Percentiles rank a stretch among this genome's conserved stretches.
phyloP scores from a whole-genome alignment of 2,329 filamentous ascomycete species.

The Pyrenophora seminiperda region DNA sequence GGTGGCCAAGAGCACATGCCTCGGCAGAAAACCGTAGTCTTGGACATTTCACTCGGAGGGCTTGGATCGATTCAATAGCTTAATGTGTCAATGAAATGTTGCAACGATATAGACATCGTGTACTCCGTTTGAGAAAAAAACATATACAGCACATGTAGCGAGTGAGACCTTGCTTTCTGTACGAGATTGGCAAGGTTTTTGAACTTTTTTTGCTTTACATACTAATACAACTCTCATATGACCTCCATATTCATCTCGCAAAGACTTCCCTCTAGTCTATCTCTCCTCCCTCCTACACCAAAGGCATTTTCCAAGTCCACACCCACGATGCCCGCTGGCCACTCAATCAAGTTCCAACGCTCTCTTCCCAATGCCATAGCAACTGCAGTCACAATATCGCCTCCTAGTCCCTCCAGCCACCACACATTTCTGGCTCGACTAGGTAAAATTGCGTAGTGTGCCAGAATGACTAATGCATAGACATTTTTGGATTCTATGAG shows the following conservation, averaged over 20 bases:
- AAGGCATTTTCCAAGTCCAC: conserved; percentile 35
- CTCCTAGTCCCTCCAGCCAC: conserved; percentile 45
- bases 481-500: conserved; percentile 38
- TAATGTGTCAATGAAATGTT: too few relatives aligned
- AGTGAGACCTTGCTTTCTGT: too few relatives aligned
- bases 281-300: conserved; percentile 18
- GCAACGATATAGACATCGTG: too few relatives aligned
- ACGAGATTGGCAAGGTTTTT: too few relatives aligned
- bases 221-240: conserved; percentile 17
- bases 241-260: conserved; percentile 38
- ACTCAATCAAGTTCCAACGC: conserved; percentile 39
- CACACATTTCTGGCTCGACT: conserved; percentile 42
- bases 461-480: conserved; percentile 46
- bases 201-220: too few relatives aligned
- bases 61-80: too few relatives aligned
- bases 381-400: conserved; percentile 40
- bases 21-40: too few relatives aligned
- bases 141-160: too few relatives aligned
- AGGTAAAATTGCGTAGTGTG: conserved; percentile 47
- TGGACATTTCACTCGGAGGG: too few relatives aligned
- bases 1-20: too few relatives aligned
- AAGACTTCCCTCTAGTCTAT: conserved; percentile 24
- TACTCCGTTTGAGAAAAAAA: too few relatives aligned
- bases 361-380: conserved; percentile 40
- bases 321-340: conserved; percentile 38